Evolutionary conservation across 2,329 filamentous ascomycete genomes (phyloP), one percentile per base, ranked within the genome.

Genomic region (Emmonsia crescens): DNA sequence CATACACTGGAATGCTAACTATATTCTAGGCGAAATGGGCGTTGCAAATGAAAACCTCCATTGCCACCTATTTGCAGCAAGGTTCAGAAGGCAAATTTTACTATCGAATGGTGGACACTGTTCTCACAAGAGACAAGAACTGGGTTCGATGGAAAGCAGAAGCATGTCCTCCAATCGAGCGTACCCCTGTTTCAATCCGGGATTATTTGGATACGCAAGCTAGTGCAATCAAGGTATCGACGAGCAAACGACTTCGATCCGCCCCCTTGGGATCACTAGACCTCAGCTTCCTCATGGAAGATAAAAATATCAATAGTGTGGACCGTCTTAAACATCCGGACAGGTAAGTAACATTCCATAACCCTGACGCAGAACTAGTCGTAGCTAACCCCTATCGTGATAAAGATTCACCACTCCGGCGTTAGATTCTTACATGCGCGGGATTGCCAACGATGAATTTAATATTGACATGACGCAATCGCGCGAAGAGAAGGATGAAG

Each of bases 71-170:
- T 74, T 82, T 99, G 61, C 88, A 89, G 71, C 82, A 87, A 68
- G 89, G 89, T 24, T 77, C 81, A 49, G 92, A 96, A 70, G 94
- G 94, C 36, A 89, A 90, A 65, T 96, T 96, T 75, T 99, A 97
- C 75, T 89, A 91, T 75, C 88, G 94, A 46, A 96, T 97, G 85
- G 91, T 99, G 38, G 93, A 97, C 73, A 97, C 92, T 14, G 93
- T 99, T 38, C 83, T 99, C 36, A 90, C 91, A 29, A 84, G 94
- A 65, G 94, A 99, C 75, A 97, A 96, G 79, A 96, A 97, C 72
- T 99, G 95, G 95, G 91, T 95, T 52, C 88, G 91, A 65, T 99
- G 94, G 94, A 99, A 99, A 77, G 87, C 93, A 63, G 91, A 96
- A 73, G 90, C 87, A 67, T 99, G 94, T 72, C 90, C 91, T 29